These are phyloP conservation scores for Coelastrella sp. DNA, from an alignment of 139 green algal genomes.

Conservation along the genomic window DNA sequence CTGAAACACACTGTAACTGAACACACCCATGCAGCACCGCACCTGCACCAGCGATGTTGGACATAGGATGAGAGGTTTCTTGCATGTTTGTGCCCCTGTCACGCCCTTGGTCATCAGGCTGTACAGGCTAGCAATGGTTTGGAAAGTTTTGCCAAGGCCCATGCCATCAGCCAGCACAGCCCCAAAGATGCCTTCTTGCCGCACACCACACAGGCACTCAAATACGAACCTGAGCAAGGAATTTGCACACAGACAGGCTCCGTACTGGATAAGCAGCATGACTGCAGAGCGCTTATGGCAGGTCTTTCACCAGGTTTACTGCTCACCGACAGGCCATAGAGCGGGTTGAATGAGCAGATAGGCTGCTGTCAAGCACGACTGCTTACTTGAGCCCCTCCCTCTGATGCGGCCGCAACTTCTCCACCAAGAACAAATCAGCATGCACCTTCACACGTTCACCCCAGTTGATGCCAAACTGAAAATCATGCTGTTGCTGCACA, in stretches of 20 bases:
- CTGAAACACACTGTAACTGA: conserved; percentile 79
- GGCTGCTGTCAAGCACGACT: background rate
- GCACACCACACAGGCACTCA: conserved; percentile 83
- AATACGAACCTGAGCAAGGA: conserved; percentile 80
- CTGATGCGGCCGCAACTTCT: conserved; percentile 78
- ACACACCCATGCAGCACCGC: conserved; percentile 54
- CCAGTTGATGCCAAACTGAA: conserved; percentile 15
- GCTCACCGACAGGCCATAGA: too few species aligned
- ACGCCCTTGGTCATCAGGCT: conserved; percentile 74
- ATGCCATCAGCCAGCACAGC: conserved; percentile 80
- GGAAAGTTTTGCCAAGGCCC: conserved; percentile 78
- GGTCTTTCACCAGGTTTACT: too few species aligned
- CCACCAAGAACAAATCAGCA: conserved; percentile 72
- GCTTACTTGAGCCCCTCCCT: conserved; percentile 78
- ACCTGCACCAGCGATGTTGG: conserved; percentile 89
- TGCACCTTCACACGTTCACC: conserved; percentile 48
- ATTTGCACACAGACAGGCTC: background rate
- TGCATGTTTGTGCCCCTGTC: conserved; percentile 66
- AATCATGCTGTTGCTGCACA: background rate
- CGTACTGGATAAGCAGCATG: background rate
- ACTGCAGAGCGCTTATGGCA: too few species aligned
- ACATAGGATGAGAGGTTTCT: conserved; percentile 92
- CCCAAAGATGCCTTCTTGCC: conserved; percentile 63
- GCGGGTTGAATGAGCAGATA: too few species aligned
- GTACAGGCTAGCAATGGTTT: conserved; percentile 71